Base-by-base conservation (phyloP, 169 alveolate species). In the Cryptosporidium sp. region DNA sequence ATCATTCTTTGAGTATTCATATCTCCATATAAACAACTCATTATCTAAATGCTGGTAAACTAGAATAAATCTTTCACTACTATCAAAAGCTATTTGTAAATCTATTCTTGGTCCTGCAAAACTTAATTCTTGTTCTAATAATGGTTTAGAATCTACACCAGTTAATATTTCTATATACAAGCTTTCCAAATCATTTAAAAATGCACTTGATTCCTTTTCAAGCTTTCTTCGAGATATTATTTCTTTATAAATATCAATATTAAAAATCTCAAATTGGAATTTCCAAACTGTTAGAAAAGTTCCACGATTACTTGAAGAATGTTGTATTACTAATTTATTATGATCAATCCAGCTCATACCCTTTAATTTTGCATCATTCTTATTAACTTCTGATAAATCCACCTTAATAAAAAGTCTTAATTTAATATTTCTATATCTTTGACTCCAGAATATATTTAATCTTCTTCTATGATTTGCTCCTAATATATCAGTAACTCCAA, bases 11-110 rank as follows among this genome's bases (percentile, higher is more conserved):
- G 51, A 33, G 10, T 67, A 21, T 31, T 80, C 89, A 65, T 80
- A 80, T 41, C 89, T 80, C 74, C 74, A 80, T 29, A 80, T 80
- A 80, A 48, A 80, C 4, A 80, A 12, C 7, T 80, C 65, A 45
- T 23, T 62, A 23, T 35, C 65, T 21, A 62, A 16, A 33, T 65
- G 29, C 18, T 62, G 61, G 29, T 80, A 80, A 16, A 67, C 70
- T 45, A 65, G 9, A 21, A 80, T 80, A 62, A 80, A 80, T 26
- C 89, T 80, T 39, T 80, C 89, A 10, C 61, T 43, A 48, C 21
- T 43, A 48, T 80, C 89, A 43, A 80, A 23, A 45, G 65, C 23
- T 9, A 70, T 14, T 23, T 29, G 31, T 16, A 43, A 12, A 62
- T 80, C 55, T 59, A 73, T 18, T 33, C 59, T 59, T 26, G 31